Evolutionary conservation across 441 rosid genomes (phyloP), one percentile per base, ranked within the genome.

Genomic region (Pelargonium citronellum): DNA sequence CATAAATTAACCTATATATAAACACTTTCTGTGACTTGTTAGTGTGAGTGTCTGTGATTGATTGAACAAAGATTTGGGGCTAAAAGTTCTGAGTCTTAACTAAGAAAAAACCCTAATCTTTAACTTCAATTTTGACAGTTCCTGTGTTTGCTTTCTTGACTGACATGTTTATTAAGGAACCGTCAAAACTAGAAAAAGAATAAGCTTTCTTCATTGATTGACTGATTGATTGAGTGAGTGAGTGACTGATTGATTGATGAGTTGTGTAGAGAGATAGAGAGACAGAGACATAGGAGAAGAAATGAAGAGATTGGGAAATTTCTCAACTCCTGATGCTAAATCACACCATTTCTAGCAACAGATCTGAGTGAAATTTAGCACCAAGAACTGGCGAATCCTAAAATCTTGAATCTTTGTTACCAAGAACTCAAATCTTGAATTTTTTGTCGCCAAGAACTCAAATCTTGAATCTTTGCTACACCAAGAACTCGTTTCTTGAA

Each of bases 81-180:
- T 34, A 4, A 55, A 55, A 55, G 17, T 7, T 4, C 12, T 53
- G 60, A 53, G 60, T 53, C 60, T 53, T 16, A 5, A 34, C 39
- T 34, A 5, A 34, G 4, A 19, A 66, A 19, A 75, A 81, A 74
- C 78, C 85, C 85, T 78, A 79, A 34, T 66, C 69, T 69, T 65
- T 64, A 70, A 67, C 55, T 66, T n/a, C 57, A 67, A 66, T 58
- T 65, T 58, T 55, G 61, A 39, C 34, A 24, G 62, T 12, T 58
- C 47, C 9, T 10, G 74, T 70, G 58, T 10, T 53, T 19, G 27
- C 10, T 15, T 58, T 16, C 65, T 34, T 71, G 71, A 60, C 58
- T 79, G 78, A 44, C 67, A 66, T 47, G 68, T 55, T 67, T 27
- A 57, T 74, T 49, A 64, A 71, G 76, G 83, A 78, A 66, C 61